Base-by-base conservation (phyloP, 495 filamentous ascomycete species). In the Aspergillus biplanus region DNA sequence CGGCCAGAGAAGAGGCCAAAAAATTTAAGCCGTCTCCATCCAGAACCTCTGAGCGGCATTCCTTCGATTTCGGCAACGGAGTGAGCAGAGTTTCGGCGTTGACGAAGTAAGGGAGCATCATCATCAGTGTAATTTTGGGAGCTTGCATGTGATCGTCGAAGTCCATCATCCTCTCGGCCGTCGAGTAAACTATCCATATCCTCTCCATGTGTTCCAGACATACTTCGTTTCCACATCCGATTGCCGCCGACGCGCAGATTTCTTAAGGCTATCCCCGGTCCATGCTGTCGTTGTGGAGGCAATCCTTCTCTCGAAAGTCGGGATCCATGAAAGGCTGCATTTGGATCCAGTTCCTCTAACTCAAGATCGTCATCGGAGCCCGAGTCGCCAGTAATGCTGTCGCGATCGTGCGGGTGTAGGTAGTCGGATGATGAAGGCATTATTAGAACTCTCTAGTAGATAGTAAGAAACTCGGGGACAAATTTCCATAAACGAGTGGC, bases 301-400 rank as follows among this genome's bases (percentile, higher is more conserved):
- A 74, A 69, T 35, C 80, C 74, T 50, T 82, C 78, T 35, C 75
- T 70, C 52, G 78, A 79, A 6, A 75, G 72, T 49, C 77, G 58
- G 12, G 67, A 46, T 32, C 47, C 69, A 18, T 82, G 72, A 37
- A 74, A 64, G 31, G 78, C 73, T 18, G 80, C 74, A 31, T 73
- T 73, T 15, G 87, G 89, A 65, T 91, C 89, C 42, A 92, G 84
- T 80, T 92, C 90, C 67, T 92, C 82, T 56, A 87, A 67, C 62
- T 92, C 88, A 54, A 92, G 78, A 63, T 85, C 83, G 49, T 80
- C 73, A 48, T 91, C 90, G 16, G 75, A 76, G 33, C 70, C 78
- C 1, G 75, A 76, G 58, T 74, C 74, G 59, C 62, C 68, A 50
- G 70, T 64, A 47, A 73, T 70, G 48, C 73, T 72, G 35, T 72